Evolutionary conservation across 2,329 filamentous ascomycete species (phyloP).

Genomic region (Hypoxylon sp.): DNA sequence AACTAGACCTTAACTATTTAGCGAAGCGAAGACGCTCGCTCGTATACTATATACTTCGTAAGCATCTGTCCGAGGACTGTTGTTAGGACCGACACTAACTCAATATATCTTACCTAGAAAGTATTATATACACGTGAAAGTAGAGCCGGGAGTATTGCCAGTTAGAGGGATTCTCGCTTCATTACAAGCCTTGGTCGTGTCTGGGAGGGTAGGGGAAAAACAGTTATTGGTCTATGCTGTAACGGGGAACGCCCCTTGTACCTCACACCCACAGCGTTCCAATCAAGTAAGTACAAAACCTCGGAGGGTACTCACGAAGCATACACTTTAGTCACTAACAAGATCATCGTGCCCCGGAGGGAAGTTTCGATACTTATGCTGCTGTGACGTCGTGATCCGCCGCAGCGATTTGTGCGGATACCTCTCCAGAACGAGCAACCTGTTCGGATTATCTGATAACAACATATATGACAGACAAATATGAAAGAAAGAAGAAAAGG

Average conservation of each 20-base stretch:
- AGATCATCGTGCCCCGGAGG: constrained; percentile 3
- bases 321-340: constrained; percentile 2
- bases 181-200: not conserved
- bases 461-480: not conserved
- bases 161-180: not conserved
- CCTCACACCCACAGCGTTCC: not conserved
- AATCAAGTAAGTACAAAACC: constrained; percentile 8
- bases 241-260: constrained; percentile 11
- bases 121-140: not conserved
- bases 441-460: not conserved
- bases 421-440: not conserved
- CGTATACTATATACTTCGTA: not conserved
- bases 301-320: not conserved
- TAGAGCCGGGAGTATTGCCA: not conserved
- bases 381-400: constrained; percentile 1
- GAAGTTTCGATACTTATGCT: not conserved
- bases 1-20: not conserved
- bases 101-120: not conserved
- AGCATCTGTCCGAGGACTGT: not conserved
- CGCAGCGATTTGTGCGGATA: not conserved
- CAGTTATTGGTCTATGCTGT: constrained; percentile 6
- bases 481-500: too few relatives aligned
- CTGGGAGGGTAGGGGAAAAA: not conserved
- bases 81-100: not conserved
- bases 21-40: not conserved